Evolutionary conservation across 352 stramenopile genomes (phyloP).

Genomic region (Phytopythium sindhum): DNA sequence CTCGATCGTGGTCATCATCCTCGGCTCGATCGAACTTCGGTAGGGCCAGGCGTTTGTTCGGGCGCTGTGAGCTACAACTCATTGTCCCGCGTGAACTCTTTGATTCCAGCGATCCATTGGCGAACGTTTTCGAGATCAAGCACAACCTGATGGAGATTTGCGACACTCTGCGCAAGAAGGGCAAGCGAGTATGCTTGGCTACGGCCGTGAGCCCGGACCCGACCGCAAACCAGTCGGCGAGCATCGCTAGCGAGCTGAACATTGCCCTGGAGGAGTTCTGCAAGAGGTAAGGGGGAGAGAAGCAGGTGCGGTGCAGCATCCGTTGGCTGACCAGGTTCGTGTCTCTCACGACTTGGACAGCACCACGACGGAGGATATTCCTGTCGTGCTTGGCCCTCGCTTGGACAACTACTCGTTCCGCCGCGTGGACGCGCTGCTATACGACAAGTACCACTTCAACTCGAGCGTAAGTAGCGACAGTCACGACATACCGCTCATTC

Average conservation of each 20-base stretch:
- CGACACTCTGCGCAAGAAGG: slow-evolving; percentile 79
- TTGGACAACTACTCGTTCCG: slow-evolving; percentile 74
- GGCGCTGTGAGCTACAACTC: background rate
- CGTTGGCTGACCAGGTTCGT: background rate
- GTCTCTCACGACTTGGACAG: slow-evolving; percentile 19
- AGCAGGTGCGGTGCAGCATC: background rate
- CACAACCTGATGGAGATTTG: slow-evolving; percentile 70
- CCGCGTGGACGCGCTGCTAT: slow-evolving; percentile 49
- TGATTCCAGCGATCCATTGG: slow-evolving; percentile 20
- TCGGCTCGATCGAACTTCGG: slow-evolving; percentile 68
- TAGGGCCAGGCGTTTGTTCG: slow-evolving; percentile 10
- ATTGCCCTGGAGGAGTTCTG: slow-evolving; percentile 69
- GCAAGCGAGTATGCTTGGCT: slow-evolving; percentile 73
- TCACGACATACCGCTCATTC: background rate
- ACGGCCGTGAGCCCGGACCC: slow-evolving; percentile 49
- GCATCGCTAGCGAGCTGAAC: slow-evolving; percentile 41
- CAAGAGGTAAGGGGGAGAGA: slow-evolving; percentile 46
- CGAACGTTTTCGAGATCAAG: slow-evolving; percentile 31
- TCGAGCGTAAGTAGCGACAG: slow-evolving; percentile 44
- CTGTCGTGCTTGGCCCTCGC: slow-evolving; percentile 66
- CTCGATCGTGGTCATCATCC: slow-evolving; percentile 75
- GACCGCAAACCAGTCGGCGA: background rate
- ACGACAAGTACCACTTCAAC: slow-evolving; percentile 82
- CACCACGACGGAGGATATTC: slow-evolving; percentile 56
- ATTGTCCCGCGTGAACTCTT: background rate